Percentiles rank a stretch among this genome's conserved stretches.
phyloP scores from a whole-genome alignment of 192 early-diverging fungal genomes.

The Umbelopsis sp. region DNA sequence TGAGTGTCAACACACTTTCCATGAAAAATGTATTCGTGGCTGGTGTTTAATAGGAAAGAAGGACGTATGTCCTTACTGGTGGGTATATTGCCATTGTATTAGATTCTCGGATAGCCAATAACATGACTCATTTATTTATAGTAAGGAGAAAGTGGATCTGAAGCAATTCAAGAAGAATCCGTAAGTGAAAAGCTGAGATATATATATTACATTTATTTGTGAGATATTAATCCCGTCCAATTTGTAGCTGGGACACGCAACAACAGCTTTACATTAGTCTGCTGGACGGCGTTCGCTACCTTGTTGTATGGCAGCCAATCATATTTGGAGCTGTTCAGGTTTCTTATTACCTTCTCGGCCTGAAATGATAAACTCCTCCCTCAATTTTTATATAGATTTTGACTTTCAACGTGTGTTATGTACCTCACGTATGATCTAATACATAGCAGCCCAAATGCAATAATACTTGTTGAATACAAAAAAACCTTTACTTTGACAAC shows the following conservation, averaged over 20 bases:
- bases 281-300: constrained; percentile 59
- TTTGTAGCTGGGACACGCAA: constrained; percentile 61
- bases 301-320: constrained; percentile 60
- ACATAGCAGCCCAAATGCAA: not conserved
- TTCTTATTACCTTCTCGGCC: constrained; percentile 48
- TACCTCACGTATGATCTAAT: not conserved
- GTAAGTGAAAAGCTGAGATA: constrained; percentile 32
- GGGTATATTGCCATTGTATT: not conserved
- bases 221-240: not conserved
- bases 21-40: constrained; percentile 67
- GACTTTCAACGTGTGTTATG: not conserved
- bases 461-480: not conserved
- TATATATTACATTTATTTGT: not conserved
- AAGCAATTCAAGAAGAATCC: constrained; percentile 65
- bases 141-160: constrained; percentile 67
- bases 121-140: constrained; percentile 22
- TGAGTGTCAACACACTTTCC: constrained; percentile 60
- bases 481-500: not conserved
- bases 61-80: constrained; percentile 67
- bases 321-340: constrained; percentile 48
- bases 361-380: constrained; percentile 31
- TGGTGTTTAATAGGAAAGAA: constrained; percentile 69
- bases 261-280: constrained; percentile 65
- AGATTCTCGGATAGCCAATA: not conserved
- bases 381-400: constrained; percentile 5